Evolutionary conservation across 2,329 filamentous ascomycete species (phyloP).

Genomic region (Aspergillus niger): DNA sequence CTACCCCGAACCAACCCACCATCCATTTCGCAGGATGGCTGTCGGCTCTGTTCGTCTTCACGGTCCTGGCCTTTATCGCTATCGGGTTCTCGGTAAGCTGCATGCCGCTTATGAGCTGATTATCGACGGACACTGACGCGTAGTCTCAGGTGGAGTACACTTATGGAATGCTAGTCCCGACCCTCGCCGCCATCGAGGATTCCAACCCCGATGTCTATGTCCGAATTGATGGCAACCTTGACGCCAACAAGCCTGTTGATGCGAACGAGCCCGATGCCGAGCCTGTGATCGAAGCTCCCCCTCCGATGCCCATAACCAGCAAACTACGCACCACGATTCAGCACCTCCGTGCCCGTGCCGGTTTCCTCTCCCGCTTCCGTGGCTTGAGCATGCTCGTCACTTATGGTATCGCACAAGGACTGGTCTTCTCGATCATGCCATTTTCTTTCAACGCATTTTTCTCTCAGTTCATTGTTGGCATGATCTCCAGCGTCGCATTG

Average conservation of each 20-base stretch:
- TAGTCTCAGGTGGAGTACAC: slow-evolving; percentile 55
- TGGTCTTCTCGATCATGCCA: slow-evolving; percentile 46
- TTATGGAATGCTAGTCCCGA: slow-evolving; percentile 60
- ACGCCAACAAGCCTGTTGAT: slow-evolving; percentile 35
- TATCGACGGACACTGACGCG: slow-evolving; percentile 20
- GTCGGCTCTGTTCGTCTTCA: slow-evolving; percentile 32
- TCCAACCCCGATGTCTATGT: slow-evolving; percentile 56
- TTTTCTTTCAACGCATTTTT: slow-evolving; percentile 38
- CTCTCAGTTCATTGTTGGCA: slow-evolving; percentile 52
- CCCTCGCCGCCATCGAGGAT: slow-evolving; percentile 66
- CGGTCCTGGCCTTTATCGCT: slow-evolving; percentile 16
- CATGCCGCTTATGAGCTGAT: background rate
- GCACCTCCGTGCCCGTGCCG: slow-evolving; percentile 65
- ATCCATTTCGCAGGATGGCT: slow-evolving; percentile 29
- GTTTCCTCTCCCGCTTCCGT: slow-evolving; percentile 68
- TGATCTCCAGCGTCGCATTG: slow-evolving; percentile 62
- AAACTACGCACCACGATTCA: slow-evolving; percentile 60
- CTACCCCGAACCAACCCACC: slow-evolving; percentile 22
- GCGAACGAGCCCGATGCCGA: slow-evolving; percentile 43
- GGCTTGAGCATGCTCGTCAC: slow-evolving; percentile 59
- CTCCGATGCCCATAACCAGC: slow-evolving; percentile 62
- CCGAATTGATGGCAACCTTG: slow-evolving; percentile 48
- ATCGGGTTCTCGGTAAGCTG: slow-evolving; percentile 12
- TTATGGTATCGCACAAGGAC: slow-evolving; percentile 50
- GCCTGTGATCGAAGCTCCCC: slow-evolving; percentile 45